Evolutionary conservation across 176 grass and related monocot species (phyloP), one percentile per base, ranked within the genome.

Genomic region (Zoysia japonica): DNA sequence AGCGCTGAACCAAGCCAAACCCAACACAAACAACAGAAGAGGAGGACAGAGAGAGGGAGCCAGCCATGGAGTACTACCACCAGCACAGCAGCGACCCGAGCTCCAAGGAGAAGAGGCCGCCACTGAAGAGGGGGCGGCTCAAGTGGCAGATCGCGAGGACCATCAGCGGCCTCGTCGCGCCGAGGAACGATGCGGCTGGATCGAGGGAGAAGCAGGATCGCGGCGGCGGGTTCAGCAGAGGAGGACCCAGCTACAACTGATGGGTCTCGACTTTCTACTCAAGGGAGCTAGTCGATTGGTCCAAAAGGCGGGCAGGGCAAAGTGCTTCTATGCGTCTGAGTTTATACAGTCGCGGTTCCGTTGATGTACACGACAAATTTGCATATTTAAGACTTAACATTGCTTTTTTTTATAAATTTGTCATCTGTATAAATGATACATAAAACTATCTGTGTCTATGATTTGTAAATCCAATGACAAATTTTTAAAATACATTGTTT

Each of bases 61-160:
- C n/a, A 42, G 38, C 37, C 36, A 79, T 85, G 80, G 86, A 83
- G 75, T 61, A 72, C 85, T 51, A 78, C 67, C 48, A 57, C 60
- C 74, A 83, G 50, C 61, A 75, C 44, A 39, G 19, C 39, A 62
- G 53, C 52, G 61, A 3, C 50, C 11, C 38, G 7, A 11, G 70
- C 11, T 36, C 44, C 5, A 87, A 86, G 66, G 85, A 87, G 73
- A 87, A 87, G 79, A 87, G 73, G 79, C 85, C 78, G 17, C 78
- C 84, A 5, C 64, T 81, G 45, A 86, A 86, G 78, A 81, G 78
- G 54, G 84, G 84, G 15, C 70, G 68, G 70, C 56, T 87, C 5
- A 87, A 87, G 72, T 9, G 47, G 78, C 85, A 77, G 40, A 87
- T 87, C 61, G 78, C 20, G 56, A 87, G 71, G 72, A 77, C 72